Percentiles rank a stretch among this genome's conserved stretches.
Conservation (phyloP, 75 land plant species). For the Pseudotsuga menziesii region DNA sequence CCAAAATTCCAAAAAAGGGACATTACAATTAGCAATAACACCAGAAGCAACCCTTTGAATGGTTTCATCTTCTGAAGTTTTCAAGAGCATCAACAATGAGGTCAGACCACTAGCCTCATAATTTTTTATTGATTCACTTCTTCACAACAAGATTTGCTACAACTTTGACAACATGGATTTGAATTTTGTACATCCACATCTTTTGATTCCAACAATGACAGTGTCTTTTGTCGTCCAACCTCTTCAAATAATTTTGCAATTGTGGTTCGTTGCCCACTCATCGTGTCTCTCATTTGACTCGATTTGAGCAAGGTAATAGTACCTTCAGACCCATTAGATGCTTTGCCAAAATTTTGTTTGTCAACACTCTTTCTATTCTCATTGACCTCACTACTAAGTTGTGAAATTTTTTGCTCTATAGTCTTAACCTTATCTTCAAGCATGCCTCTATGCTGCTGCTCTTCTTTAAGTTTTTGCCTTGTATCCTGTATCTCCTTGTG, state of each 20-base stretch:
- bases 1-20: too few species aligned
- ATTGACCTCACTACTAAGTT: not conserved
- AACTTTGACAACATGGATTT: constrained; percentile 96
- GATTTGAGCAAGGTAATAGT: constrained; percentile 15
- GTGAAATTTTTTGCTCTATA: not conserved
- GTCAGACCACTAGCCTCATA: constrained; percentile 84
- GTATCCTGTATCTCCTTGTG: not conserved
- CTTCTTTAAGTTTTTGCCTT: not conserved
- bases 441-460: not conserved
- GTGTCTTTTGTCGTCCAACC: constrained; percentile 78
- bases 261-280: constrained; percentile 29
- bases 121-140: constrained; percentile 84
- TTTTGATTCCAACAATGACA: constrained; percentile 81
- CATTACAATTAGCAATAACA: constrained; percentile 82
- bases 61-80: constrained; percentile 57
- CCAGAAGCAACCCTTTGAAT: constrained; percentile 81
- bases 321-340: not conserved
- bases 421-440: not conserved
- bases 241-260: constrained; percentile 32
- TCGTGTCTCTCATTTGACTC: constrained; percentile 30
- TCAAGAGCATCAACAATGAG: constrained; percentile 54
- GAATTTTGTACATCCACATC: constrained; percentile 88
- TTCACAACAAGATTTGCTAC: constrained; percentile 86
- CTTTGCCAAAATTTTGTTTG: not conserved
- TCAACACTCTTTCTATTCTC: not conserved